Percentiles rank a stretch among this genome's conserved stretches.
phyloP scores from a whole-genome alignment of 495 filamentous ascomycete genomes.

The Choiromyces venosus region DNA sequence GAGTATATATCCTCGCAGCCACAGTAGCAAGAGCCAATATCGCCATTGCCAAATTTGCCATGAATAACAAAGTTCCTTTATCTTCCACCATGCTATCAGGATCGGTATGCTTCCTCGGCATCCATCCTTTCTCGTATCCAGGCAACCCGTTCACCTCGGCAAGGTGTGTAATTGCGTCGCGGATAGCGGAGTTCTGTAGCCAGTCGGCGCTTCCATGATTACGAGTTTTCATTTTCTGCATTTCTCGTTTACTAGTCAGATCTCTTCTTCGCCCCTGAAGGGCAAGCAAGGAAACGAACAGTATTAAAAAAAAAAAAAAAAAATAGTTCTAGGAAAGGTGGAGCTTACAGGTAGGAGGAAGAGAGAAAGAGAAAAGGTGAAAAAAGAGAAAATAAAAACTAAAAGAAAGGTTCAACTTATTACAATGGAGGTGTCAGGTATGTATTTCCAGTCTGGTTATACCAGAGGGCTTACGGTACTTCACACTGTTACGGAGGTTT shows the following conservation, averaged over 20 bases:
- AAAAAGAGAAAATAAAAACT: not conserved
- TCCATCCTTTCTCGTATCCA: not conserved
- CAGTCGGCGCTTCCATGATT: not conserved
- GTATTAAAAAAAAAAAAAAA: not conserved
- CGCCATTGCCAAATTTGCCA: constrained; percentile 19
- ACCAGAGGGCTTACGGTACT: not conserved
- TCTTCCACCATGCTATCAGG: constrained; percentile 19
- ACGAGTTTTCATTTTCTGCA: not conserved
- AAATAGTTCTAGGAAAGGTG: not conserved
- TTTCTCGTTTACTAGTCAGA: not conserved
- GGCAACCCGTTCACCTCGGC: not conserved
- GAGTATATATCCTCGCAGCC: constrained; percentile 28
- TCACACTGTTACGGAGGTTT: not conserved
- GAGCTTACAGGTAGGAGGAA: not conserved
- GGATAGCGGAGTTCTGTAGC: not conserved
- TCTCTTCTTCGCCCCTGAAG: not conserved
- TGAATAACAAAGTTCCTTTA: constrained; percentile 14
- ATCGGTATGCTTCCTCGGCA: not conserved
- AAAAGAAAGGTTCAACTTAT: not conserved
- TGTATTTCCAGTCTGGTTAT: not conserved
- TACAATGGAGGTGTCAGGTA: not conserved
- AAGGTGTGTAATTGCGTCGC: not conserved
- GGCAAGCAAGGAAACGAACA: not conserved
- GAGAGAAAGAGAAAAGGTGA: not conserved
- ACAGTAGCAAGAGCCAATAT: constrained; percentile 23